Base-by-base conservation (phyloP, 352 stramenopile species). In the Globisporangium heterothallicum region DNA sequence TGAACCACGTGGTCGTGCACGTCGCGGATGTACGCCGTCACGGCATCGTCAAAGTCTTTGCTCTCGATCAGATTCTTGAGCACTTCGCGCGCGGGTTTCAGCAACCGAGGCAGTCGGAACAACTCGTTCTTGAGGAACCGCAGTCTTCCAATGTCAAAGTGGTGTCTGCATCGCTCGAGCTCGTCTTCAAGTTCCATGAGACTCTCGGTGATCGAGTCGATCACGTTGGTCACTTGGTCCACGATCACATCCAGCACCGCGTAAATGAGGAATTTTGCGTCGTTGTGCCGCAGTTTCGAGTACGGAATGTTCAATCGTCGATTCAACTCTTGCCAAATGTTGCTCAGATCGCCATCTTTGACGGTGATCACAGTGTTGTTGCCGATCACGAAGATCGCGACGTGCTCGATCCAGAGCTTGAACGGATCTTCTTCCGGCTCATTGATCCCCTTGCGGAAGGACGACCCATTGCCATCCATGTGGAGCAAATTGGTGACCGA, bases 211-310 rank as follows among this genome's bases (percentile, higher is more conserved):
- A 92, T 85, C 3, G 74, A 66, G 46, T 91, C 82, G 13, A 92
- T 75, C 12, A 90, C 80, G 41, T 55, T 72, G 9, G 80, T 91
- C 27, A 94, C 71, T 42, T 92, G 69, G 58, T 96, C 84, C 3
- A 95, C 83, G 42, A 93, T 84, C 56, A 91, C 78, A 61, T 96
- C 86, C 8, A 96, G 72, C 35, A 94, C 76, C 1, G 78, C 72
- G 58, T 96, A 95, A 6, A 86, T 73, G 21, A 96, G 74, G 46
- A 94, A 94, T 32, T 93, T 89, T 41, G 83, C 84, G 49, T 88
- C 78, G 53, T 94, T 94, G 58, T 95, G 82, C 9, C 86, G 77
- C 27, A 96, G 61, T 55, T 94, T 96, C n/a, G 86, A 94, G 65
- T 94, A 94, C 35, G 78, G 72, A 26, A 91, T 80, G 10, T 77